phyloP scores from a whole-genome alignment of 495 filamentous ascomycete species.

The Neurospora sp. region DNA sequence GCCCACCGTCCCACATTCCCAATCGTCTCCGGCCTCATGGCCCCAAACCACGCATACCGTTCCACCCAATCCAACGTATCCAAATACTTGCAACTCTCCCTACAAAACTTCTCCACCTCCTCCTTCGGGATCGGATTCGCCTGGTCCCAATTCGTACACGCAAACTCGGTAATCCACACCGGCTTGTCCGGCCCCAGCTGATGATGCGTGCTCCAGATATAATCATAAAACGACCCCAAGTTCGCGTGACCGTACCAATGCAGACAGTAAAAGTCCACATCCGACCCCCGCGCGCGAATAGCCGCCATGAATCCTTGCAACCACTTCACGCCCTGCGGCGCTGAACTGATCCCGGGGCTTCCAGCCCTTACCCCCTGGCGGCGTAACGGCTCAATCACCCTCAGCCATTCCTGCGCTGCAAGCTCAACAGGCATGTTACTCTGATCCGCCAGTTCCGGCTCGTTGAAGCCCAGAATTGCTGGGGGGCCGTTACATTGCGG shows the following conservation, averaged over 20 bases:
- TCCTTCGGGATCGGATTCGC: constrained; percentile 6
- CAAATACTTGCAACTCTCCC: constrained; percentile 14
- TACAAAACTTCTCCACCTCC: constrained; percentile 10
- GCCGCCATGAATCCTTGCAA: constrained; percentile 5
- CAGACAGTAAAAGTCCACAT: constrained; percentile 15
- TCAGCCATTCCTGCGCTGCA: constrained; percentile 11
- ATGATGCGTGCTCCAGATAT: constrained; percentile 13
- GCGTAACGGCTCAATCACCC: constrained; percentile 9
- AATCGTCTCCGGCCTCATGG: constrained; percentile 11
- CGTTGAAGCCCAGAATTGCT: constrained; percentile 10
- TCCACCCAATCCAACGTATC: constrained; percentile 18
- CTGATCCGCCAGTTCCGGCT: constrained; percentile 12
- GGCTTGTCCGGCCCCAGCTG: constrained; percentile 13
- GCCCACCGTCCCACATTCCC: constrained; percentile 16
- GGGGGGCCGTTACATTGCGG: not conserved
- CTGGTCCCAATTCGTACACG: constrained; percentile 12
- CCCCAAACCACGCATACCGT: constrained; percentile 16
- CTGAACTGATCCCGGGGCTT: constrained; percentile 12
- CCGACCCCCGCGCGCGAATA: constrained; percentile 4
- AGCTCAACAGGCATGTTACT: constrained; percentile 13
- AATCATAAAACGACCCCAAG: constrained; percentile 16
- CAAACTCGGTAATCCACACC: constrained; percentile 18
- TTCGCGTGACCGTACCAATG: constrained; percentile 15
- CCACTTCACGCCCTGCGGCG: constrained; percentile 13
- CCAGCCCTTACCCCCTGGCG: constrained; percentile 2